These are phyloP conservation scores for Tylopilus sp. DNA, from an alignment of 1,284 basidiomycete genomes.

Conservation along the genomic window DNA sequence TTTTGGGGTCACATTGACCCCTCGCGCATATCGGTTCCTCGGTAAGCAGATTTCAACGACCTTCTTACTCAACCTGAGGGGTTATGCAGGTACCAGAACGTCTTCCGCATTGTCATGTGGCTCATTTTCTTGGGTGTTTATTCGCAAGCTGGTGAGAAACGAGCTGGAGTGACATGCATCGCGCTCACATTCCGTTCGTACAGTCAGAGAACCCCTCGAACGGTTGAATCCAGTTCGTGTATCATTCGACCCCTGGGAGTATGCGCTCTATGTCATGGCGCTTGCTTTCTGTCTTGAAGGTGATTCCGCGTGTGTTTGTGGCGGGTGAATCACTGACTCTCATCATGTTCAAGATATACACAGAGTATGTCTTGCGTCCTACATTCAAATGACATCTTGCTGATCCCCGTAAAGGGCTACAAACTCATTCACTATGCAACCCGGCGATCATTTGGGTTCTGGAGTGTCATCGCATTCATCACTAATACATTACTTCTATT, in stretches of 20 bases:
- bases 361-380: constrained; percentile 48
- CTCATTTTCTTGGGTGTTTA: constrained; percentile 82
- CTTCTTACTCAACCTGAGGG: not conserved
- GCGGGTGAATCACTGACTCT: constrained; percentile 3
- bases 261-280: constrained; percentile 73
- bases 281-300: constrained; percentile 79
- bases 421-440: constrained; percentile 66
- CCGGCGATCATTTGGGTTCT: constrained; percentile 77
- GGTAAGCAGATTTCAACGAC: constrained; percentile 41
- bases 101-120: constrained; percentile 78
- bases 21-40: constrained; percentile 81
- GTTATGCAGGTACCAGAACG: constrained; percentile 65
- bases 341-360: constrained; percentile 50
- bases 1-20: constrained; percentile 78
- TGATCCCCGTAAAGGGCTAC: constrained; percentile 49
- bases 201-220: constrained; percentile 73
- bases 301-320: constrained; percentile 30
- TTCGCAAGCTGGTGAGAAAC: constrained; percentile 69
- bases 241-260: constrained; percentile 74
- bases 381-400: not conserved
- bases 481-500: constrained; percentile 71
- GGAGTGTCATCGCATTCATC: constrained; percentile 70
- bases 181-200: constrained; percentile 5
- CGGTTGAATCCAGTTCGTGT: constrained; percentile 50
- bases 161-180: not conserved